Evolutionary conservation across 768 basidiomycete species (phyloP).

Genomic region (Panaeolus cyanescens): DNA sequence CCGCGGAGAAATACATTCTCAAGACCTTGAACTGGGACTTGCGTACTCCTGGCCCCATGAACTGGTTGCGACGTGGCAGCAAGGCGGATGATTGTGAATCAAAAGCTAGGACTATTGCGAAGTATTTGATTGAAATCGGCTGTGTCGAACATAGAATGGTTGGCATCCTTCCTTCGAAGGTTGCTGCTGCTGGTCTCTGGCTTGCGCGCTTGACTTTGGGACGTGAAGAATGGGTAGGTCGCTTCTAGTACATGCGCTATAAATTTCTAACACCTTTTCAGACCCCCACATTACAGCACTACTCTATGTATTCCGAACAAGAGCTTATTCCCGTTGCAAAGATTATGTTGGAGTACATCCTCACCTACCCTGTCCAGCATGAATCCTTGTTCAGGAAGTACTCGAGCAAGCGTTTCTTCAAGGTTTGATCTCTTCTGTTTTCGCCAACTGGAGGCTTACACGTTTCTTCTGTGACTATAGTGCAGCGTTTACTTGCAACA

Average conservation of each 20-base stretch:
- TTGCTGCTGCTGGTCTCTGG: slow-evolving; percentile 88
- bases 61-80: slow-evolving; percentile 85
- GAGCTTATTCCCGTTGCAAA: slow-evolving; percentile 81
- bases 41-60: slow-evolving; percentile 85
- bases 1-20: slow-evolving; percentile 87
- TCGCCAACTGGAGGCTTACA: background rate
- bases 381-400: slow-evolving; percentile 90
- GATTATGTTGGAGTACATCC: slow-evolving; percentile 85
- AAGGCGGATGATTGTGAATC: slow-evolving; percentile 94
- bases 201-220: slow-evolving; percentile 78
- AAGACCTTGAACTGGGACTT: slow-evolving; percentile 87
- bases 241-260: background rate
- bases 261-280: slow-evolving; percentile 28
- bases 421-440: slow-evolving; percentile 47
- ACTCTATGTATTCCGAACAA: slow-evolving; percentile 81
- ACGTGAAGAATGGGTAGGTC: slow-evolving; percentile 80
- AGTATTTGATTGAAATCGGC: slow-evolving; percentile 88
- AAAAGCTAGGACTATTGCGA: slow-evolving; percentile 82
- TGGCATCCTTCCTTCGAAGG: slow-evolving; percentile 68
- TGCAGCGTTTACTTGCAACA: slow-evolving; percentile 76
- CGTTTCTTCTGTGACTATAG: slow-evolving; percentile 32
- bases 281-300: slow-evolving; percentile 86
- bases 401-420: slow-evolving; percentile 79
- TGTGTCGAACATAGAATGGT: slow-evolving; percentile 82
- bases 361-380: slow-evolving; percentile 64